phyloP scores from a whole-genome alignment of 1,284 basidiomycete species.

The Gomphus sp. region DNA sequence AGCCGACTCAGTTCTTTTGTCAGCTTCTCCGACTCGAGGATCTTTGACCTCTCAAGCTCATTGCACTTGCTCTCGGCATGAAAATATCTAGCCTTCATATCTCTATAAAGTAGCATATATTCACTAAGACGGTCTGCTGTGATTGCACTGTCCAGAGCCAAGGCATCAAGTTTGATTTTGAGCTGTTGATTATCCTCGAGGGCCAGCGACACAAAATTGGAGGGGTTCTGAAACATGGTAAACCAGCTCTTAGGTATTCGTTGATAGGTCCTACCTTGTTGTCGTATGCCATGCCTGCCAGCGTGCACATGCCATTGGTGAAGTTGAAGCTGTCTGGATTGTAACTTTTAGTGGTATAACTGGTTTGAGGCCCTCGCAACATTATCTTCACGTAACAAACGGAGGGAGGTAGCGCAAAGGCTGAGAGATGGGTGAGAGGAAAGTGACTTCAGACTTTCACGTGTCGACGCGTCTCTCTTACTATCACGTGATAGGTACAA shows the following conservation, averaged over 20 bases:
- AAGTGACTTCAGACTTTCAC: not conserved
- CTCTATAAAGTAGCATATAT: constrained; percentile 2
- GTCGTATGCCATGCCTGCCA: not conserved
- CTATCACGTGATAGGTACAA: not conserved
- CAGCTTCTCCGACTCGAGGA: not conserved
- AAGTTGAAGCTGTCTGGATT: not conserved
- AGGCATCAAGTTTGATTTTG: not conserved
- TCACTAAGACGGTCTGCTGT: not conserved
- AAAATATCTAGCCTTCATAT: not conserved
- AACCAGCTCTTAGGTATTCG: not conserved
- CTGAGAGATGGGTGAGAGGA: not conserved
- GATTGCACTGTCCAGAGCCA: not conserved
- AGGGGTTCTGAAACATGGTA: not conserved
- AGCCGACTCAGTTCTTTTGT: not conserved
- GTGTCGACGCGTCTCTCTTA: not conserved
- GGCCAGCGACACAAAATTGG: not conserved
- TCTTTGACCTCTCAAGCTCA: not conserved
- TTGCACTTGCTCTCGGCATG: not conserved
- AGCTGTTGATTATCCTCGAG: not conserved
- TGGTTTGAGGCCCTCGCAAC: not conserved
- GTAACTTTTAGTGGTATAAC: not conserved
- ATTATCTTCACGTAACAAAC: not conserved
- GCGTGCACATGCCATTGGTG: not conserved
- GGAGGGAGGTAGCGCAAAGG: not conserved
- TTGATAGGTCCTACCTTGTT: not conserved